These are phyloP conservation scores for Nigrograna mackinnonii DNA, from an alignment of 2,329 filamentous ascomycete species.

Conservation along the genomic window DNA sequence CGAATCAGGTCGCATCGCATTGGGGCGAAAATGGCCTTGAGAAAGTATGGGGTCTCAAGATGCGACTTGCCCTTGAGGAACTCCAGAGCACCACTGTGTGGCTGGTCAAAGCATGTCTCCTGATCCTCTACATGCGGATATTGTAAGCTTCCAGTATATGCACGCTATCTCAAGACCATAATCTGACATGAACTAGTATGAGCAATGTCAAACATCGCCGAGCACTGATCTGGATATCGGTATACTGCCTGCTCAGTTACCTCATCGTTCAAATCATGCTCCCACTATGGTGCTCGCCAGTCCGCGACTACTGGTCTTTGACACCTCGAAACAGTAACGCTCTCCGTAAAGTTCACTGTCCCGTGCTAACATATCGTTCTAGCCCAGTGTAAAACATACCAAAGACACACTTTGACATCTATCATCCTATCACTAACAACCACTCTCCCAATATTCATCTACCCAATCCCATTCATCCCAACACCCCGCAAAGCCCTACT, in stretches of 20 bases:
- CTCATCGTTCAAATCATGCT: slow-evolving; percentile 20
- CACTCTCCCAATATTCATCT: slow-evolving; percentile 19
- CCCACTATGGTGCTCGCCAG: slow-evolving; percentile 22
- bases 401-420: slow-evolving; percentile 16
- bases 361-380: slow-evolving; percentile 8
- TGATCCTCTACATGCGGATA: slow-evolving; percentile 31
- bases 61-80: slow-evolving; percentile 27
- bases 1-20: slow-evolving; percentile 11
- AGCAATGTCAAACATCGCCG: slow-evolving; percentile 15
- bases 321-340: slow-evolving; percentile 1
- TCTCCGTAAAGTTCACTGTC: no score
- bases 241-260: slow-evolving; percentile 22
- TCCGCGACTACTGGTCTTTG: slow-evolving; percentile 16
- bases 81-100: slow-evolving; percentile 26
- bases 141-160: slow-evolving; percentile 20
- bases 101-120: slow-evolving; percentile 30
- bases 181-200: slow-evolving; percentile 12
- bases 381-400: slow-evolving; percentile 25
- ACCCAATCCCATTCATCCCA: slow-evolving; percentile 28
- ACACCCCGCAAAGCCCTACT: slow-evolving; percentile 28
- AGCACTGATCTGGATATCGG: slow-evolving; percentile 10
- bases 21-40: neutral
- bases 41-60: slow-evolving; percentile 13
- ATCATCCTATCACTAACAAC: slow-evolving; percentile 18
- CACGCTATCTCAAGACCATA: neutral